These are phyloP conservation scores for Piper betle DNA, from an alignment of 164 flowering plant species.

Conservation along the genomic window DNA sequence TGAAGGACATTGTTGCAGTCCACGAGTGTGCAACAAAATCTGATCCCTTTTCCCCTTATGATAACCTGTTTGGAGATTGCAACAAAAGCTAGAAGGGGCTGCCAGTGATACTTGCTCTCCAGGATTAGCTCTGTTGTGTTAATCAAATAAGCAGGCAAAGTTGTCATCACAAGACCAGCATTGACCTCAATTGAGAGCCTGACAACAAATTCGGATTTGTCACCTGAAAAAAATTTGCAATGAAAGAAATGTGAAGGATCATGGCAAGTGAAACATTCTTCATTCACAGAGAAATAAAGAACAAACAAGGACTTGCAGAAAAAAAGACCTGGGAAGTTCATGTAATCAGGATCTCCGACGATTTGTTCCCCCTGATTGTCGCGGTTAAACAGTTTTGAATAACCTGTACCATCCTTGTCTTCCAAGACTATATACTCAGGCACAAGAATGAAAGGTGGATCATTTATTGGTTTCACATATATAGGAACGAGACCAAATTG, in stretches of 20 bases:
- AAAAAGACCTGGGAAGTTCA: constrained; percentile 52
- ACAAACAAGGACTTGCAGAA: not conserved
- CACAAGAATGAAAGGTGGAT: constrained; percentile 58
- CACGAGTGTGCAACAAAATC: constrained; percentile 47
- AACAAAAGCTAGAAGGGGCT: constrained; percentile 76
- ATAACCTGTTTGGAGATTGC: constrained; percentile 54
- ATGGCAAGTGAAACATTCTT: not conserved
- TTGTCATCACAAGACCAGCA: constrained; percentile 42
- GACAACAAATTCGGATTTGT: constrained; percentile 37
- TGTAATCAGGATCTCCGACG: constrained; percentile 68
- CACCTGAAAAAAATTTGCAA: constrained; percentile 26
- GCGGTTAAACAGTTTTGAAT: constrained; percentile 30
- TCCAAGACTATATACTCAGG: constrained; percentile 49
- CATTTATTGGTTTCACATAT: constrained; percentile 73
- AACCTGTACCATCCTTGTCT: constrained; percentile 16
- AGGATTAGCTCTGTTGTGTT: constrained; percentile 62
- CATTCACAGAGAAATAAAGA: not conserved
- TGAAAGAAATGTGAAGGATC: not conserved
- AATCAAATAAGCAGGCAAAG: constrained; percentile 45
- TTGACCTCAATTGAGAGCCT: constrained; percentile 65
- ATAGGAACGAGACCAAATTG: constrained; percentile 42
- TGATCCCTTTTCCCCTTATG: constrained; percentile 56
- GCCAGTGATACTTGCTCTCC: constrained; percentile 53
- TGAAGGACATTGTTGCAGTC: constrained; percentile 60
- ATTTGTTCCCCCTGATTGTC: constrained; percentile 39